These are phyloP conservation scores for Arachnomyces sp. DNA, from an alignment of 2,329 filamentous ascomycete species.

Conservation along the genomic window DNA sequence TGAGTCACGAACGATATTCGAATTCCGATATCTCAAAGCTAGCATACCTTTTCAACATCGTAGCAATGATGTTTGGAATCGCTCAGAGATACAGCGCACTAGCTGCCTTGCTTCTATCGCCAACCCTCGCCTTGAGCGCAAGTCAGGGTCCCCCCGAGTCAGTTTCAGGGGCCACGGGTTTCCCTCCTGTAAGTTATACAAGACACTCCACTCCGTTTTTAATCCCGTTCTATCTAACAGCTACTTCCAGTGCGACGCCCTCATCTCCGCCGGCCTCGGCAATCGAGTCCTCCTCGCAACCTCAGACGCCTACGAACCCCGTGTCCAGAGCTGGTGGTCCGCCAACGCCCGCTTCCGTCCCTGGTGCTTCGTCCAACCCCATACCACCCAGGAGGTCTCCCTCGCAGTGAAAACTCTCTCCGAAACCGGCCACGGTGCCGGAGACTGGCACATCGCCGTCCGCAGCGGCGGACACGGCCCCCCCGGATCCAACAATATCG, in stretches of 20 bases:
- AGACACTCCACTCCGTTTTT: too few species aligned
- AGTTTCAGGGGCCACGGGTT: too few species aligned
- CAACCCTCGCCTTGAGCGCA: too few species aligned
- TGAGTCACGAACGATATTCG: too few species aligned
- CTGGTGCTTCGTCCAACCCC: slow-evolving; percentile 16
- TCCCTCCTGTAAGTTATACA: too few species aligned
- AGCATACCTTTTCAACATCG: neutral
- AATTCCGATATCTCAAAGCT: too few species aligned
- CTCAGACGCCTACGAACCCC: slow-evolving; percentile 8
- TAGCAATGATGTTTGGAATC: slow-evolving; percentile 1
- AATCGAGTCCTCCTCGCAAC: slow-evolving; percentile 8
- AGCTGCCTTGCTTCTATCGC: neutral
- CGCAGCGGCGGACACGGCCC: slow-evolving; percentile 22
- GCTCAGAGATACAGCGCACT: neutral
- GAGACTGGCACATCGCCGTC: slow-evolving; percentile 18
- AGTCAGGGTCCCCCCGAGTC: too few species aligned
- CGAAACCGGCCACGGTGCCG: neutral
- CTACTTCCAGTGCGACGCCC: slow-evolving; percentile 9
- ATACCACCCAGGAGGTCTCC: slow-evolving; percentile 14
- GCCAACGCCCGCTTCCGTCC: slow-evolving; percentile 8
- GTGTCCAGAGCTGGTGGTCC: slow-evolving; percentile 6
- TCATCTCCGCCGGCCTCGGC: slow-evolving; percentile 6
- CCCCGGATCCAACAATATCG: slow-evolving; percentile 15
- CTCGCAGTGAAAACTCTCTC: slow-evolving; percentile 3
- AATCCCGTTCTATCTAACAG: neutral